Evolutionary conservation across 352 stramenopile genomes (phyloP).

Genomic region (Globisporangium camurandrum): DNA sequence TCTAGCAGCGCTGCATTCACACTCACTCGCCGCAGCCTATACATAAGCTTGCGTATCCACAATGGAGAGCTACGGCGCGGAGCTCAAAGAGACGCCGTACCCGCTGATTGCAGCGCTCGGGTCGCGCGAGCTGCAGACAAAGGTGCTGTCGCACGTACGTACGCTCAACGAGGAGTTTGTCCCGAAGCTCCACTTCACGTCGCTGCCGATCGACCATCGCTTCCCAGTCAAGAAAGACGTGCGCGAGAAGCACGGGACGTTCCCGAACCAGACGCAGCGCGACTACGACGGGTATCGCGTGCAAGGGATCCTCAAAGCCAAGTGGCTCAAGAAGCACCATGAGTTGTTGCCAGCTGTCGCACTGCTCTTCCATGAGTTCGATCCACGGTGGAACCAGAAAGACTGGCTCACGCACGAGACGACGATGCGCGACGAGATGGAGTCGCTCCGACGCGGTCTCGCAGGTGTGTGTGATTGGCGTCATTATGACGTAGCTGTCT

Average conservation of each 20-base stretch:
- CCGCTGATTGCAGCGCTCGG: slow-evolving; percentile 76
- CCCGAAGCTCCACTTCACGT: slow-evolving; percentile 67
- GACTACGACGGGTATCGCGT: slow-evolving; percentile 70
- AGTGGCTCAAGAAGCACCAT: slow-evolving; percentile 86
- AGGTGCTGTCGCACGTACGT: slow-evolving; percentile 58
- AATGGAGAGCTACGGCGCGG: slow-evolving; percentile 81
- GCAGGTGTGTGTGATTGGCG: slow-evolving; percentile 14
- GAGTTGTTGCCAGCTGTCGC: slow-evolving; percentile 71
- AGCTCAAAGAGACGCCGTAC: slow-evolving; percentile 85
- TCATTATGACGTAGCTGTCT: background rate
- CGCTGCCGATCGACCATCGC: slow-evolving; percentile 61
- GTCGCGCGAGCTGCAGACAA: slow-evolving; percentile 63
- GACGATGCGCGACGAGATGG: slow-evolving; percentile 63
- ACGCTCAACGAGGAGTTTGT: slow-evolving; percentile 79
- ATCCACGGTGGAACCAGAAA: slow-evolving; percentile 58
- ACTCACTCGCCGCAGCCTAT: too few species aligned
- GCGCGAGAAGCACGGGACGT: slow-evolving; percentile 78
- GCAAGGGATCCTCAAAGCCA: slow-evolving; percentile 67
- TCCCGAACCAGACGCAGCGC: slow-evolving; percentile 76
- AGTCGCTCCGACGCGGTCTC: slow-evolving; percentile 57
- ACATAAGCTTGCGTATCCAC: too few species aligned
- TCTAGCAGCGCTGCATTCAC: too few species aligned
- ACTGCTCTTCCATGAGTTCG: slow-evolving; percentile 80
- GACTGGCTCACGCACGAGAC: slow-evolving; percentile 71
- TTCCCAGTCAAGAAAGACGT: slow-evolving; percentile 82